Evolutionary conservation across 306 rosid genomes (phyloP).

Genomic region (Prunus mira): DNA sequence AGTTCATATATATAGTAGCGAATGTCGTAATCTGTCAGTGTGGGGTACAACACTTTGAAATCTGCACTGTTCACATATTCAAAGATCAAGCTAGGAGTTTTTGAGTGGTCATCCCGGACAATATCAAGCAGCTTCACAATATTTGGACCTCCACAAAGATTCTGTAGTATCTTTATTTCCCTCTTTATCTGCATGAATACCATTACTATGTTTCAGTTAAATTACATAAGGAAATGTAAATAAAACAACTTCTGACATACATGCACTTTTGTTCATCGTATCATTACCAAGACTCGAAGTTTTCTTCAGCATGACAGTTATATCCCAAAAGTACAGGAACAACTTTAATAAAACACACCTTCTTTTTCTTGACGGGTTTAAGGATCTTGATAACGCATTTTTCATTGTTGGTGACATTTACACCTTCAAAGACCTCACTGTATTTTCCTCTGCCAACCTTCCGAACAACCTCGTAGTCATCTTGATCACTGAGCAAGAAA

Average conservation of each 20-base stretch:
- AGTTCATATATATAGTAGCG: slow-evolving; percentile 50
- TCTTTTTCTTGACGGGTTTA: slow-evolving; percentile 35
- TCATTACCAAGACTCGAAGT: too few relatives aligned
- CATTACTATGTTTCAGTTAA: neutral
- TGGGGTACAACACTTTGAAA: slow-evolving; percentile 42
- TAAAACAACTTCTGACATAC: neutral
- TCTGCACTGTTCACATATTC: slow-evolving; percentile 47
- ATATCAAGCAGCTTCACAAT: slow-evolving; percentile 43
- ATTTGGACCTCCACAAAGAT: slow-evolving; percentile 46
- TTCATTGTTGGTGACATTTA: slow-evolving; percentile 28
- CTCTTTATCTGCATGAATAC: slow-evolving; percentile 38
- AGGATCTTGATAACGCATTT: slow-evolving; percentile 36
- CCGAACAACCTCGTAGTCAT: slow-evolving; percentile 35
- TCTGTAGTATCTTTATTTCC: slow-evolving; percentile 49
- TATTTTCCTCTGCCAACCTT: slow-evolving; percentile 38
- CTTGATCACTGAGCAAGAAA: slow-evolving; percentile 22
- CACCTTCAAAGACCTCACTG: slow-evolving; percentile 35
- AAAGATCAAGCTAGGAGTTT: slow-evolving; percentile 46
- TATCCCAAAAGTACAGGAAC: neutral
- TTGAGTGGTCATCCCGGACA: slow-evolving; percentile 43
- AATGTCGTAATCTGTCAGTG: slow-evolving; percentile 44
- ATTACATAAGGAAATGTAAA: neutral
- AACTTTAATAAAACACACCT: slow-evolving; percentile 14
- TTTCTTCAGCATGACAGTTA: neutral
- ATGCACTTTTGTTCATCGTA: neutral